phyloP scores from a whole-genome alignment of 495 filamentous ascomycete genomes.

The Letharia lupina region DNA sequence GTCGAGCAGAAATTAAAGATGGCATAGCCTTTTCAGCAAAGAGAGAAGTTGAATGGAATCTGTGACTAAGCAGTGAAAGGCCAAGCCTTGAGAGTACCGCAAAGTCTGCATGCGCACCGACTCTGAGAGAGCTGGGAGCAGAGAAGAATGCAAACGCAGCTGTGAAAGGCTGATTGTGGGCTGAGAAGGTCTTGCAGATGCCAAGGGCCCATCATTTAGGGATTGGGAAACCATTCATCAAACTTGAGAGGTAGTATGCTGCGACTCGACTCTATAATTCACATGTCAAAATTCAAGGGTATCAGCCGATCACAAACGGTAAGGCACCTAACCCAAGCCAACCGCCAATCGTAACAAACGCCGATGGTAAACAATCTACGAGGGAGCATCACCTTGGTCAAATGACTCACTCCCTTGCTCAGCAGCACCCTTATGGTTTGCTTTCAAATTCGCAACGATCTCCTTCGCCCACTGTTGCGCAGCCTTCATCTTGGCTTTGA shows the following conservation, averaged over 20 bases:
- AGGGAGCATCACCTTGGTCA: conserved; percentile 12
- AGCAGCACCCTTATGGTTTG: conserved; percentile 5
- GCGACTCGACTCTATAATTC: neutral
- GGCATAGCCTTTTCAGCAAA: neutral
- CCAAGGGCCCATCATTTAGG: neutral
- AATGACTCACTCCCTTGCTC: conserved; percentile 7
- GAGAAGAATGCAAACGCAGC: neutral
- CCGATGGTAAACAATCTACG: neutral
- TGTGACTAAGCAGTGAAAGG: neutral
- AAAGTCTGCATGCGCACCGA: neutral
- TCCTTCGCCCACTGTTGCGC: conserved; percentile 22
- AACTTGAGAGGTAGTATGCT: neutral
- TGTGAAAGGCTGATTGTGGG: neutral
- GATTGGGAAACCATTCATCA: neutral
- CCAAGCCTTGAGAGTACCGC: neutral
- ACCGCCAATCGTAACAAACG: conserved; percentile 4
- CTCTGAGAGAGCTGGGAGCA: neutral
- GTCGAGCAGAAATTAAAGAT: neutral
- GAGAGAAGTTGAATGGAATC: neutral
- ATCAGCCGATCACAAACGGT: conserved; percentile 13
- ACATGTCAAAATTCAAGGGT: conserved; percentile 4
- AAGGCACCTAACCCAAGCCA: conserved; percentile 1
- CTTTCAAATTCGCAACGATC: conserved; percentile 12
- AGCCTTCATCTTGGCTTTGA: conserved; percentile 21
- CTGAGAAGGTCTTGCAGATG: neutral